phyloP scores from a whole-genome alignment of 345 rosid genomes.

The Nephelium lappaceum region DNA sequence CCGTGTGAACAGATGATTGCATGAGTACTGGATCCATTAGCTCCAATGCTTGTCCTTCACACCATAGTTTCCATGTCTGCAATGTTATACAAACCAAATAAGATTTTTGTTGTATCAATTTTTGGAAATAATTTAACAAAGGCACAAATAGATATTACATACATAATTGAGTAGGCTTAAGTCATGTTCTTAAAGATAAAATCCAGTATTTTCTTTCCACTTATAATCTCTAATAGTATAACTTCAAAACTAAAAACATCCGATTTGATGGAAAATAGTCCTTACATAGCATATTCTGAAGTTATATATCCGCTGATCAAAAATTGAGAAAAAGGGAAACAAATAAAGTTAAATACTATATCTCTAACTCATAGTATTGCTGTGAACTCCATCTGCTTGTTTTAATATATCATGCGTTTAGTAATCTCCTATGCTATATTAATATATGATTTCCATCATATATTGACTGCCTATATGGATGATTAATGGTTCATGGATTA shows the following conservation, averaged over 20 bases:
- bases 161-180: conserved; percentile 35
- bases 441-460: too few relatives aligned
- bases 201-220: conserved; percentile 37
- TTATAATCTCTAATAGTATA: conserved; percentile 41
- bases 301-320: conserved; percentile 40
- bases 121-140: not conserved
- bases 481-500: too few relatives aligned
- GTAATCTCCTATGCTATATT: too few relatives aligned
- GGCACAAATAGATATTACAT: conserved; percentile 9
- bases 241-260: conserved; percentile 56
- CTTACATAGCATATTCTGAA: conserved; percentile 37
- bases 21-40: conserved; percentile 2
- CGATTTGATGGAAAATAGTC: conserved; percentile 38
- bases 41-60: not conserved
- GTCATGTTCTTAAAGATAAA: conserved; percentile 25
- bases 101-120: not conserved
- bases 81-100: not conserved
- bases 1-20: conserved; percentile 2
- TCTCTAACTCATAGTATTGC: not conserved
- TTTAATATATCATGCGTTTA: too few relatives aligned
- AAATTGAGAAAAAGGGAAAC: not conserved
- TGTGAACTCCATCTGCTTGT: too few relatives aligned
- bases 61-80: conserved; percentile 39
- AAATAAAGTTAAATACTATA: not conserved
- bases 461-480: too few relatives aligned